A percentile compares a stretch with the other conserved stretches of the same genome.
Evolutionary conservation across 306 rosid genomes (phyloP).

Genomic region (Notholithocarpus densiflorus): DNA sequence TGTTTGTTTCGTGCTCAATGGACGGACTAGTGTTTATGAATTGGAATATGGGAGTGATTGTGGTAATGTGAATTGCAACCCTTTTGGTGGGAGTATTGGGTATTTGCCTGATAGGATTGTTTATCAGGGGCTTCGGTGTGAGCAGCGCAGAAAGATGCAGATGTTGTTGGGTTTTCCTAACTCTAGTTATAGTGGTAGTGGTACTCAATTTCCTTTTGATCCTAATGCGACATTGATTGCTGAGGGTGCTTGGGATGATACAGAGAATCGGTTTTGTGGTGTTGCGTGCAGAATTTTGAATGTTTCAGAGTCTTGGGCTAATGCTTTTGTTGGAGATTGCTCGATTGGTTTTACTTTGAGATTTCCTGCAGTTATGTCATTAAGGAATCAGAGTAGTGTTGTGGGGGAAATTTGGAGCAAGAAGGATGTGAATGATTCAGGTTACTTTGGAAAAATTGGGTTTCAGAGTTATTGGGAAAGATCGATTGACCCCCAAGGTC

Average conservation of each 20-base stretch:
- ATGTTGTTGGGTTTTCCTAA: conserved; percentile 61
- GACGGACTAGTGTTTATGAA: conserved; percentile 36
- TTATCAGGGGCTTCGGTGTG: conserved; percentile 41
- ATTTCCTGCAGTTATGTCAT: conserved; percentile 29
- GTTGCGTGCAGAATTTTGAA: conserved; percentile 68
- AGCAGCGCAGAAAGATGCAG: conserved; percentile 47
- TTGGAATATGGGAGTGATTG: conserved; percentile 59
- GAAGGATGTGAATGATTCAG: conserved; percentile 42
- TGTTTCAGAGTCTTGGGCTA: conserved; percentile 28
- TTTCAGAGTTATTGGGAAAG: conserved; percentile 35
- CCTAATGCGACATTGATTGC: conserved; percentile 54
- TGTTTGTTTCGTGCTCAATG: conserved; percentile 40
- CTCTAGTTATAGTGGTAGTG: conserved; percentile 7
- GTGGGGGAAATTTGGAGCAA: conserved; percentile 69
- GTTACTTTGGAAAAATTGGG: conserved; percentile 51
- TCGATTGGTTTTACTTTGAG: conserved; percentile 46
- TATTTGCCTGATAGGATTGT: conserved; percentile 43
- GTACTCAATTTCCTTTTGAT: conserved; percentile 38
- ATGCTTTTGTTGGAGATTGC: conserved; percentile 71
- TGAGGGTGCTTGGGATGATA: conserved; percentile 84
- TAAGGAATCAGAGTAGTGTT: background rate
- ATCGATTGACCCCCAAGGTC: conserved; percentile 26
- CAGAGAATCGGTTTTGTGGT: conserved; percentile 52
- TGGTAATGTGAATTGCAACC: conserved; percentile 46
- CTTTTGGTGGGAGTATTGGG: conserved; percentile 41